Evolutionary conservation across 164 flowering plant species (phyloP), one percentile per base, ranked within the genome.

Genomic region (Platanus orientalis): DNA sequence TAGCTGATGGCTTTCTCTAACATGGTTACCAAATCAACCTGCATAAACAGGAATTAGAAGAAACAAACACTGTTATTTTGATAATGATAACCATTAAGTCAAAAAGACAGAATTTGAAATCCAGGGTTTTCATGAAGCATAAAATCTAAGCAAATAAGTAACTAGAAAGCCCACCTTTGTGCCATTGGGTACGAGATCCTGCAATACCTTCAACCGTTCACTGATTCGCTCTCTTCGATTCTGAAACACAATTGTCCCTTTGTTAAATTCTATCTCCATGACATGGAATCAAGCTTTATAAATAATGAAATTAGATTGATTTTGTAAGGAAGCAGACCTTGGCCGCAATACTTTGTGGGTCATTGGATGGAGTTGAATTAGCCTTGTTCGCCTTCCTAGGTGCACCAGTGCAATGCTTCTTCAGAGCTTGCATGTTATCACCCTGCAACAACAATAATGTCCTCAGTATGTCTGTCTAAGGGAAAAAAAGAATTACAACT

Each of bases 21-120:
- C 98, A 93, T 93, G 49, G 97, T 90, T 3, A 90, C 96, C 75
- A 93, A 69, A 81, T 93, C 98, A 75, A 90, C 96, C 97, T 90
- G 77, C 45, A 14, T 2, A 7, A 36, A 36, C 42, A 36, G 9
- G 36, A 32, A 32, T 32, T 4, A 32, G 36, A 32, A 32, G 36
- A 32, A 32, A 32, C 9, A 32, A 32, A 32, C 9, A 32, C 6
- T 32, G 36, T 32, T 4, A 32, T 9, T 4, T 32, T 4, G 9
- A 32, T 9, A 32, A 32, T 32, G 36, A 32, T n/a, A n/a, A n/a
- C n/a, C n/a, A n/a, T n/a, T n/a, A n/a, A n/a, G n/a, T n/a, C n/a
- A n/a, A n/a, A n/a, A n/a, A n/a, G n/a, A n/a, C n/a, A n/a, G n/a
- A n/a, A n/a, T n/a, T n/a, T n/a, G n/a, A n/a, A n/a, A n/a, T n/a